Base-by-base conservation (phyloP, 768 basidiomycete species). In the Kondoa malvinella region DNA sequence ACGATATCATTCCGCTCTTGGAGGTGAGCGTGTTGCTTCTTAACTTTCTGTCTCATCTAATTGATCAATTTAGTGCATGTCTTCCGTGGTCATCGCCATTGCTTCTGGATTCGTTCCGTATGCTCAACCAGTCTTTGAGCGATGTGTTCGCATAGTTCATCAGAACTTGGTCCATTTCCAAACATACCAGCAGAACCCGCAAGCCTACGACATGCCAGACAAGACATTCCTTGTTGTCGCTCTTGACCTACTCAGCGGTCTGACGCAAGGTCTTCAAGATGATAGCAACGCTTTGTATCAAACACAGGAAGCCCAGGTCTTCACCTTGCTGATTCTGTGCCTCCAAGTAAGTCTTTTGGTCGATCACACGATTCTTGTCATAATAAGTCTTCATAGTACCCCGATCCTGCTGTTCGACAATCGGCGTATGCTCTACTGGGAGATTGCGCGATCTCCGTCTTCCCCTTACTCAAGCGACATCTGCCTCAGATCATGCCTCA, bases 341-440 rank as follows among this genome's bases (percentile, higher is more conserved):
- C 79, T 99, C 61, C 91, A 91, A 65, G 80, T 81, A 65, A 68
- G 79, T 73, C 25, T 56, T 16, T 59, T 66, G 29, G 31, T 56
- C 64, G 16, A 4, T 31, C 32, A 50, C 3, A 12, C 34, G 25
- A 3, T 25, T 17, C 34, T 17, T 16, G 4, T 33, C 30, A 30
- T 32, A 27, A 57, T 33, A 57, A 31, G 21, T 27, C 2, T n/a
- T 29, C 32, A 21, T 72, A 82, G 79, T 92, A 97, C 78, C 92
- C 91, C 27, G 91, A 96, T 77, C 88, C 94, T 14, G 86, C 92
- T 0, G 91, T 99, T 4, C 83, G 94, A 66, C 95, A 97, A 78
- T 92, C 90, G 0, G 92, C 91, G 17, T 95, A 96, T 76, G 95
- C 95, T n/a, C 85, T 99, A 12, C 88, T 99, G 33, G 95, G 95